Evolutionary conservation across 306 rosid species (phyloP).

Genomic region (Betula pendula): DNA sequence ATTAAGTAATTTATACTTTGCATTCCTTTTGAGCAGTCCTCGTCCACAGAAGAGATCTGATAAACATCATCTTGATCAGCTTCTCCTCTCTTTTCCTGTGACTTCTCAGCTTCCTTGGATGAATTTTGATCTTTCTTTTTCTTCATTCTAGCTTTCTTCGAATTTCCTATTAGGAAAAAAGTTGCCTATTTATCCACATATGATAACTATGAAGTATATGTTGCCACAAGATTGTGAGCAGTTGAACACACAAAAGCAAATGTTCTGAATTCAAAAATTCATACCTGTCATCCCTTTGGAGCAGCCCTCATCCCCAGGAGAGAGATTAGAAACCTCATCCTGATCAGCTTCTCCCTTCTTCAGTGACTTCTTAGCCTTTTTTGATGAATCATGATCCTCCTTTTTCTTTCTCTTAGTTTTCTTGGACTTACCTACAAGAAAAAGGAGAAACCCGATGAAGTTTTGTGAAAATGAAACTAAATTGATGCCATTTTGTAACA

Average conservation of each 20-base stretch:
- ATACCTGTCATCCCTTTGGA: conserved; percentile 57
- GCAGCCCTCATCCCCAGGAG: conserved; percentile 44
- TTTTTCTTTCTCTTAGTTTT: conserved; percentile 48
- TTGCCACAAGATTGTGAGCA: neutral
- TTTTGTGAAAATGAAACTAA: conserved; percentile 3
- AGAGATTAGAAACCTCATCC: conserved; percentile 39
- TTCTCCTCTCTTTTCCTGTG: conserved; percentile 28
- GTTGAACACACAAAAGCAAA: conserved; percentile 11
- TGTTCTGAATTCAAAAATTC: conserved; percentile 9
- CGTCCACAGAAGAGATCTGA: conserved; percentile 45
- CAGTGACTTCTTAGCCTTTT: conserved; percentile 27
- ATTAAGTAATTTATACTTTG: conserved; percentile 41
- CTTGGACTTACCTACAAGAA: conserved; percentile 57
- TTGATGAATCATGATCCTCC: conserved; percentile 18
- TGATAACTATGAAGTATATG: neutral
- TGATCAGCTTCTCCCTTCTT: conserved; percentile 26
- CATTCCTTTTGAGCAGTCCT: conserved; percentile 53
- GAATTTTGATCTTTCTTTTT: conserved; percentile 26
- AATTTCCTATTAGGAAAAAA: conserved; percentile 4
- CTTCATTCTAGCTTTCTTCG: conserved; percentile 54
- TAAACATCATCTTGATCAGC: conserved; percentile 32
- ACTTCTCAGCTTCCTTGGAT: conserved; percentile 31
- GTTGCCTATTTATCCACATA: neutral
- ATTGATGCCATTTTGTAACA: conserved; percentile 9
- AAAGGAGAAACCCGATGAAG: neutral